Percentiles rank a stretch among this genome's conserved stretches.
Evolutionary conservation across 31 red algal species (phyloP).

Genomic region (Endocladia muricata): DNA sequence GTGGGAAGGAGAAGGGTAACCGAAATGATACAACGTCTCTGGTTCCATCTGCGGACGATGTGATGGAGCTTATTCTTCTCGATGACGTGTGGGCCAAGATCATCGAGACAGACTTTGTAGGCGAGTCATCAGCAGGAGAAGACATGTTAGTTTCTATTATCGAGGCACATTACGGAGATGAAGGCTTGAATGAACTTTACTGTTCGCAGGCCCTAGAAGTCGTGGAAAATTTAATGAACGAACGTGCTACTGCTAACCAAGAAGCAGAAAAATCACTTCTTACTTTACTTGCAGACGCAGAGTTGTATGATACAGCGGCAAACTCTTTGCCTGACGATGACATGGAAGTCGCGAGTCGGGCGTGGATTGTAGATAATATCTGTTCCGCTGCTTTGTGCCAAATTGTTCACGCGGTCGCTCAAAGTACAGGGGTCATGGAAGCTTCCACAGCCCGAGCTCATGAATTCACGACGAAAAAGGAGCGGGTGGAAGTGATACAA

Average conservation of each 20-base stretch:
- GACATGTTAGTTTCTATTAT: conserved; percentile 12
- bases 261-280: conserved; percentile 44
- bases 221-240: conserved; percentile 13
- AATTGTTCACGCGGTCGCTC: conserved; percentile 37
- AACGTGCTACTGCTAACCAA: conserved; percentile 27
- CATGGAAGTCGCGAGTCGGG: conserved; percentile 11
- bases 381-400: conserved; percentile 22
- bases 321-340: conserved; percentile 29
- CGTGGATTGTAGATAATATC: conserved; percentile 5
- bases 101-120: conserved; percentile 44
- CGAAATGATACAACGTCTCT: background rate
- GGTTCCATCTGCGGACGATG: conserved; percentile 26
- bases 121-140: conserved; percentile 24
- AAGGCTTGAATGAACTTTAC: conserved; percentile 11
- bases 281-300: conserved; percentile 28
- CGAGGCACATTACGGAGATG: conserved; percentile 18
- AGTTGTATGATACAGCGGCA: conserved; percentile 39
- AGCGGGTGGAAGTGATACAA: conserved; percentile 26
- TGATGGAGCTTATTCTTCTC: conserved; percentile 18
- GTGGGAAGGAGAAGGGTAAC: conserved; percentile 19
- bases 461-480: conserved; percentile 16
- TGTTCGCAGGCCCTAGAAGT: conserved; percentile 19
- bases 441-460: background rate
- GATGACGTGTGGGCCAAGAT: conserved; percentile 3
- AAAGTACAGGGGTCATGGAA: conserved; percentile 24